phyloP scores from a whole-genome alignment of 805 yeast genomes.

The Candida dajiaensis region DNA sequence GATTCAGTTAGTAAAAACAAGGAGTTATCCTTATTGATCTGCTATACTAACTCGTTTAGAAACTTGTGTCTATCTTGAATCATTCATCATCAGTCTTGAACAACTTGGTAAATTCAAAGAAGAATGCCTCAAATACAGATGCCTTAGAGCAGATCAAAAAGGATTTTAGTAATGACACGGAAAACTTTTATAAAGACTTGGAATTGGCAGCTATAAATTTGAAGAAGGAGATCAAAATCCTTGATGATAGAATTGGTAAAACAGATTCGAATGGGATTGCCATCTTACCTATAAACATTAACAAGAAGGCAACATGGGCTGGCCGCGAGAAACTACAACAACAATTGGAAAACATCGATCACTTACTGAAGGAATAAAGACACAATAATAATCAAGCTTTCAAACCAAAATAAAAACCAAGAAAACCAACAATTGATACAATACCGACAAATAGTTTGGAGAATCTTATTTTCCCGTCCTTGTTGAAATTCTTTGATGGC shows the following conservation, averaged over 20 bases:
- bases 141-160: constrained; percentile 26
- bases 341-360: constrained; percentile 33
- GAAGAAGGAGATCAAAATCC: constrained; percentile 57
- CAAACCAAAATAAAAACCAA: constrained; percentile 16
- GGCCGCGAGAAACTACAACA: constrained; percentile 52
- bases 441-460: constrained; percentile 11
- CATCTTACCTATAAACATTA: constrained; percentile 63
- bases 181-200: constrained; percentile 45
- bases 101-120: constrained; percentile 32
- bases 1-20: constrained; percentile 31
- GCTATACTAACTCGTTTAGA: constrained; percentile 15
- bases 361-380: constrained; percentile 14
- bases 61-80: constrained; percentile 45
- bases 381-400: not conserved
- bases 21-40: not conserved
- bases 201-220: constrained; percentile 54
- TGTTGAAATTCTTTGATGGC: constrained; percentile 29
- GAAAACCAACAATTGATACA: constrained; percentile 4
- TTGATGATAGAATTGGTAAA: constrained; percentile 55
- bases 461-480: constrained; percentile 28
- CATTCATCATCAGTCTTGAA: constrained; percentile 42
- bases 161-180: constrained; percentile 38
- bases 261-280: constrained; percentile 40
- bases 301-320: constrained; percentile 63
- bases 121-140: constrained; percentile 16